These are phyloP conservation scores for Ophiostoma ulmi DNA, from an alignment of 2,329 filamentous ascomycete species.

Conservation along the genomic window DNA sequence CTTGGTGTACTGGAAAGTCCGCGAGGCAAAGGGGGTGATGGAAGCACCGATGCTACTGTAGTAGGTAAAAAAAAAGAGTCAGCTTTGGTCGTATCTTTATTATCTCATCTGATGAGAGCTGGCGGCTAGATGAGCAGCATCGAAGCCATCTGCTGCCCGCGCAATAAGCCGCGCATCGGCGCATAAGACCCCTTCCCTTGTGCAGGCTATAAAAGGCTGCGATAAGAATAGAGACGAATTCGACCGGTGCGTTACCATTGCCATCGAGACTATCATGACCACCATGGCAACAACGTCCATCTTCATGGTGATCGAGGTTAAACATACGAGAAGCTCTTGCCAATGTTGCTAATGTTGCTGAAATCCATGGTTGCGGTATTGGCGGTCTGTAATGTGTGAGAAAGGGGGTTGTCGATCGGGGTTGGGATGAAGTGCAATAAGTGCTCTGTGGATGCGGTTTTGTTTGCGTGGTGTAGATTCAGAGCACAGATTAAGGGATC, in stretches of 20 bases:
- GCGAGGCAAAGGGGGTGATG: constrained; percentile 86
- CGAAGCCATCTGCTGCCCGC: not conserved
- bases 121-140: not conserved
- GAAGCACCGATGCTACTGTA: constrained; percentile 61
- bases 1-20: constrained; percentile 96
- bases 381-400: not conserved
- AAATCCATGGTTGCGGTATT: constrained; percentile 48
- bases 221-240: not conserved
- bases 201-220: not conserved
- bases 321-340: constrained; percentile 52
- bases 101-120: not conserved
- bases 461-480: constrained; percentile 4
- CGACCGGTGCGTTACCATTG: not conserved
- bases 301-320: constrained; percentile 11
- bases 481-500: not conserved
- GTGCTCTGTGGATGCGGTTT: not conserved
- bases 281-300: not conserved
- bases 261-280: not conserved
- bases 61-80: not conserved
- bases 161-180: not conserved
- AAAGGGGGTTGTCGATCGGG: not conserved
- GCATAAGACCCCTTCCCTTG: not conserved
- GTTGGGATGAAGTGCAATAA: not conserved
- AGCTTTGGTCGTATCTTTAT: not conserved
- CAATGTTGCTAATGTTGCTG: constrained; percentile 54